These are phyloP conservation scores for Acanthamoeba sp. DNA, from an alignment of 208 protist genomes.

Conservation along the genomic window DNA sequence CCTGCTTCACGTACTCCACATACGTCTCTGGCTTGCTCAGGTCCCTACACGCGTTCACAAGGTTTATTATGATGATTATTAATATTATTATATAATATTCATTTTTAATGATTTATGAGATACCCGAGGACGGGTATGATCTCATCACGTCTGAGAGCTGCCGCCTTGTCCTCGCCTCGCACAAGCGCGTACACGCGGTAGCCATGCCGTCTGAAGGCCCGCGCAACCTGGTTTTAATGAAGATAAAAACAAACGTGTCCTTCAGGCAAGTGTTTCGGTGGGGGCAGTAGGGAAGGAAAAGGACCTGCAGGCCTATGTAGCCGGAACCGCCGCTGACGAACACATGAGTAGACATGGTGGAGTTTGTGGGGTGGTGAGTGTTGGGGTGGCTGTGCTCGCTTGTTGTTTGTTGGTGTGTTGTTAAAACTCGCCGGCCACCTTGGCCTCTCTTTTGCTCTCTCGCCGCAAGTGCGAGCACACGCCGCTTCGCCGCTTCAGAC, in stretches of 20 bases:
- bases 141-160: slow-evolving; percentile 3
- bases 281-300: not conserved
- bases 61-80: too few relatives aligned
- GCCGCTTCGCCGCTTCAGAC: too few relatives aligned
- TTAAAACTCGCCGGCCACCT: too few relatives aligned
- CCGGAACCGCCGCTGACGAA: slow-evolving; percentile 66
- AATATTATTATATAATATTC: too few relatives aligned
- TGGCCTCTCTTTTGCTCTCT: too few relatives aligned
- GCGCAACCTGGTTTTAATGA: slow-evolving; percentile 34
- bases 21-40: slow-evolving; percentile 68
- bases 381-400: slow-evolving; percentile 1
- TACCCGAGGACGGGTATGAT: slow-evolving; percentile 73
- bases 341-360: slow-evolving; percentile 64
- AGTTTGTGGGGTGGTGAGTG: too few relatives aligned
- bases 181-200: slow-evolving; percentile 71
- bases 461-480: too few relatives aligned
- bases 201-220: slow-evolving; percentile 64
- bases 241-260: not conserved
- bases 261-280: not conserved
- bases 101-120: too few relatives aligned
- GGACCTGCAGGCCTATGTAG: slow-evolving; percentile 69
- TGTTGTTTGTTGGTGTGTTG: not conserved
- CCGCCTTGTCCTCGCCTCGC: slow-evolving; percentile 51
- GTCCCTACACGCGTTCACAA: not conserved
- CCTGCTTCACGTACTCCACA: slow-evolving; percentile 4